phyloP scores from a whole-genome alignment of 2,329 filamentous ascomycete species.

The Eutypa lata region DNA sequence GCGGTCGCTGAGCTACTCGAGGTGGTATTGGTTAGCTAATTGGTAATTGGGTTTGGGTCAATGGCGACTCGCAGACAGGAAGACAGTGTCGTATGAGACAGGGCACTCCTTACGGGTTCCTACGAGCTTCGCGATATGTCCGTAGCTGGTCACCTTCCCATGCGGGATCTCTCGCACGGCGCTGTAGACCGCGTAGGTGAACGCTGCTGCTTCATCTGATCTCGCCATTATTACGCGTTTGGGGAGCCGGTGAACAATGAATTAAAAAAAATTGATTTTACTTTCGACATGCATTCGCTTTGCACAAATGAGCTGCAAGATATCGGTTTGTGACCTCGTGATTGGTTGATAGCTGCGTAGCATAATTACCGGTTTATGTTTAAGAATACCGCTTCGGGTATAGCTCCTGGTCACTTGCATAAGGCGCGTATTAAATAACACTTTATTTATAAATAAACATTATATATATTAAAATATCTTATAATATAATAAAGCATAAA shows the following conservation, averaged over 20 bases:
- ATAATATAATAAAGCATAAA: too few relatives aligned
- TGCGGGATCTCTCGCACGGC: conserved; percentile 82
- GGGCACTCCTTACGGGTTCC: conserved; percentile 60
- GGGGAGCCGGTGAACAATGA: background rate
- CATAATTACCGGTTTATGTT: too few relatives aligned
- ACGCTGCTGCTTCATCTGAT: conserved; percentile 70
- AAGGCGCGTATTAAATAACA: too few relatives aligned
- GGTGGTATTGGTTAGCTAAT: background rate
- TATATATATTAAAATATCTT: too few relatives aligned
- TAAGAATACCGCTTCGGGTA: background rate
- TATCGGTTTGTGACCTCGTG: too few relatives aligned
- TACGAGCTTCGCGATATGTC: conserved; percentile 70
- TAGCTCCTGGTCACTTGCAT: background rate
- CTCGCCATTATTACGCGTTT: conserved; percentile 53
- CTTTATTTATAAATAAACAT: too few relatives aligned
- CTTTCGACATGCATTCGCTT: too few relatives aligned
- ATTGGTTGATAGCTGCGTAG: too few relatives aligned
- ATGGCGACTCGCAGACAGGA: too few relatives aligned
- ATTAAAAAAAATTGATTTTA: background rate
- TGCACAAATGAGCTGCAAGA: too few relatives aligned
- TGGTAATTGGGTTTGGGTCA: too few relatives aligned
- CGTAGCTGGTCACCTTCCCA: conserved; percentile 85
- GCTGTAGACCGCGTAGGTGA: conserved; percentile 74
- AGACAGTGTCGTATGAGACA: background rate
- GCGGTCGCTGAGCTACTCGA: conserved; percentile 62